Conservation (phyloP, 805 yeast genomes). For the Scheffersomyces coipomensis region DNA sequence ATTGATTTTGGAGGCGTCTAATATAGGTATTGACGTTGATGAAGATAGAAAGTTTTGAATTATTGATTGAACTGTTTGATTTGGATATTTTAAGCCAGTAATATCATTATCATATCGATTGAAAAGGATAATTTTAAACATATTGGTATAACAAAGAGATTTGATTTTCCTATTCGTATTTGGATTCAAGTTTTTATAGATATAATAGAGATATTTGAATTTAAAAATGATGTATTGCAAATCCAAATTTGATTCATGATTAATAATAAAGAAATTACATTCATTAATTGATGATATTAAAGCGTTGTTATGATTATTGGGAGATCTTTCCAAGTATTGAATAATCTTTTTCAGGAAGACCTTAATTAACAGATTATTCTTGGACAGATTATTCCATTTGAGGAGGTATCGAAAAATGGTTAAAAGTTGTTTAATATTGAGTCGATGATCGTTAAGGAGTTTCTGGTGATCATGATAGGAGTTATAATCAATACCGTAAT, state of each 20-base stretch:
- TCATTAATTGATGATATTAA: not conserved
- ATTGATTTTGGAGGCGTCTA: not conserved
- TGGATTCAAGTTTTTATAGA: not conserved
- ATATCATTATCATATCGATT: not conserved
- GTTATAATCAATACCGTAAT: not conserved
- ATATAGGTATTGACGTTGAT: too few species aligned
- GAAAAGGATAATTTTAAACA: not conserved
- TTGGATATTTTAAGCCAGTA: not conserved
- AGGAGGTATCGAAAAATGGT: conserved; percentile 2
- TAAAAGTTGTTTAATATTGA: not conserved
- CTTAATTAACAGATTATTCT: conserved; percentile 4
- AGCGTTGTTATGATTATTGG: not conserved
- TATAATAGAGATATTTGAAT: not conserved
- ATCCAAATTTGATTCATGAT: not conserved
- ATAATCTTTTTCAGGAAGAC: not conserved
- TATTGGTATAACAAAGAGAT: not conserved
- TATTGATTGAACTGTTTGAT: not conserved
- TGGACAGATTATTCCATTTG: conserved; percentile 5
- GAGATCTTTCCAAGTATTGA: not conserved
- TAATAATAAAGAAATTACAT: not conserved
- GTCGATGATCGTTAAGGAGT: not conserved
- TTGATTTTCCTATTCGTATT: not conserved
- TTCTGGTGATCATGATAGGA: not conserved
- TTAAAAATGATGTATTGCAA: not conserved
- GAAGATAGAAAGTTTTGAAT: not conserved